Evolutionary conservation across 306 rosid species (phyloP).

Genomic region (Alnus rubra): DNA sequence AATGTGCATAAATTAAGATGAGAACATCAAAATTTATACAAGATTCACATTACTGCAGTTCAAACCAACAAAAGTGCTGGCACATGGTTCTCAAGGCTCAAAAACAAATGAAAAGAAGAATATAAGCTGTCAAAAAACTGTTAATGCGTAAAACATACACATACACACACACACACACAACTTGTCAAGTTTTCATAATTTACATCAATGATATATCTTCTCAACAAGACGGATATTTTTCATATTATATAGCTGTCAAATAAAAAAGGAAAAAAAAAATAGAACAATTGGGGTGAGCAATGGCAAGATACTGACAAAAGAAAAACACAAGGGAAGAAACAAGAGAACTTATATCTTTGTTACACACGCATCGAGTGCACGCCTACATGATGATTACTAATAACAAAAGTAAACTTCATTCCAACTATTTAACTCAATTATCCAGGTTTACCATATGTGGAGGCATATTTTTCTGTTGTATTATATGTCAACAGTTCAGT

Average conservation of each 20-base stretch:
- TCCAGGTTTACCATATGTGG: no score
- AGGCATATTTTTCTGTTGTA: no score
- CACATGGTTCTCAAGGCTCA: not conserved
- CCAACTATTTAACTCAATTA: no score
- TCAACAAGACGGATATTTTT: not conserved
- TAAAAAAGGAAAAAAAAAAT: not conserved
- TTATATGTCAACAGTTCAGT: no score
- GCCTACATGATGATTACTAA: not conserved
- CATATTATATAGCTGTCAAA: not conserved
- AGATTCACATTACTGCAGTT: not conserved
- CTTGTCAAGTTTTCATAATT: not conserved
- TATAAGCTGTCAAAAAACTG: not conserved
- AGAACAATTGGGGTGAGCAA: not conserved
- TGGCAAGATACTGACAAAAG: not conserved
- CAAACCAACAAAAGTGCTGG: conserved; percentile 4
- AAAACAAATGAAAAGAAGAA: not conserved
- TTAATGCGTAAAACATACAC: not conserved
- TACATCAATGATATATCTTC: not conserved
- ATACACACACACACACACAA: not conserved
- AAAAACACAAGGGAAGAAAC: not conserved
- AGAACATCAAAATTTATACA: not conserved
- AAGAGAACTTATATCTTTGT: not conserved
- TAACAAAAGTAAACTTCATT: not conserved
- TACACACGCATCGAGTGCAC: not conserved
- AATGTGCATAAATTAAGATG: not conserved